Conservation (phyloP, 73 alveolate genomes). For the Paramecium sonneborni region DNA sequence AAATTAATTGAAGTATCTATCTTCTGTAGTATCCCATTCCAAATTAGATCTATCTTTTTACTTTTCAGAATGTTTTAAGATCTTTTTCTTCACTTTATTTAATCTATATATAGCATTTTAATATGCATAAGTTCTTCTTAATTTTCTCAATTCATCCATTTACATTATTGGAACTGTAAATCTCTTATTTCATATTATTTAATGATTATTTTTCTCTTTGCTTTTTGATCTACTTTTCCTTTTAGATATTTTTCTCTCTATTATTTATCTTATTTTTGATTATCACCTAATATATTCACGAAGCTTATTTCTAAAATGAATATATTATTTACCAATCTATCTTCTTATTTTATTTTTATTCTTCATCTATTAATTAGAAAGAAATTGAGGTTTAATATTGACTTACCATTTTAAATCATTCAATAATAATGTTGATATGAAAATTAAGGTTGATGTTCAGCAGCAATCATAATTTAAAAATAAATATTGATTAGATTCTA, state of each 20-base stretch:
- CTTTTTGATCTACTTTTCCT: conserved; percentile 63
- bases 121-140: conserved; percentile 52
- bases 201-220: conserved; percentile 53
- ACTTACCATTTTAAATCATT: not conserved
- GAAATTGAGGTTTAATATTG: not conserved
- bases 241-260: conserved; percentile 19
- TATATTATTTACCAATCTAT: not conserved
- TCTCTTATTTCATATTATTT: conserved; percentile 57
- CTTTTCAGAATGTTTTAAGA: conserved; percentile 81
- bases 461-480: not conserved
- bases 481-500: too few relatives aligned
- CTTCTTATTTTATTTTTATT: not conserved
- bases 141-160: conserved; percentile 53
- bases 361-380: not conserved
- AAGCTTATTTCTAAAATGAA: not conserved
- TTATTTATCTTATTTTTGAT: not conserved
- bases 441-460: not conserved
- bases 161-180: conserved; percentile 56
- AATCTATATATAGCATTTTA: conserved; percentile 68
- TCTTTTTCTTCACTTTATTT: conserved; percentile 71
- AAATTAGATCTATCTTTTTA: conserved; percentile 74
- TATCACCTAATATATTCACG: not conserved
- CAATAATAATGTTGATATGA: not conserved
- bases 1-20: conserved; percentile 81
- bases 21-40: conserved; percentile 86